These are phyloP conservation scores for Zizania palustris DNA, from an alignment of 202 grass and related monocot genomes.

Conservation along the genomic window DNA sequence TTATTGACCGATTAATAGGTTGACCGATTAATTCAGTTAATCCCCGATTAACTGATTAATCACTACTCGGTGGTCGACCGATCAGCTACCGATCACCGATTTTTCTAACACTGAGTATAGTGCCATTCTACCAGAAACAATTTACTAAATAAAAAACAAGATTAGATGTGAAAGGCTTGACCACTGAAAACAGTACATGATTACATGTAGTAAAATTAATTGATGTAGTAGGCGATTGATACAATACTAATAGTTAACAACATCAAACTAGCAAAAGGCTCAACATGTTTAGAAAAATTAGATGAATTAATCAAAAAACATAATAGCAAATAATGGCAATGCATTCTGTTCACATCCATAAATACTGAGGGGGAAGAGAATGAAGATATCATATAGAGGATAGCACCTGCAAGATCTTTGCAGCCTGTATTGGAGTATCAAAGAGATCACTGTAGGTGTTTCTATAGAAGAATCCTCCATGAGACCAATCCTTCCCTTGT, in stretches of 20 bases:
- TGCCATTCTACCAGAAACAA: background rate
- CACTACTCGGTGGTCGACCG: too few relatives aligned
- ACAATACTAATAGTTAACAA: constrained; percentile 12
- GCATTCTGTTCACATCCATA: constrained; percentile 23
- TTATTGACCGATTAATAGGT: too few relatives aligned
- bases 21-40: too few relatives aligned
- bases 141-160: background rate
- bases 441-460: constrained; percentile 68
- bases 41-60: too few relatives aligned
- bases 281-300: constrained; percentile 8
- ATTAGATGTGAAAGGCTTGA: background rate
- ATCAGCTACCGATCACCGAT: too few relatives aligned
- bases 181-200: background rate
- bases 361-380: constrained; percentile 38
- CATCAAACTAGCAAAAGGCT: constrained; percentile 6
- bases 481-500: constrained; percentile 85
- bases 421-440: constrained; percentile 79
- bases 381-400: constrained; percentile 24
- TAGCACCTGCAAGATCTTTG: constrained; percentile 72
- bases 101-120: too few relatives aligned
- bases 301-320: constrained; percentile 20
- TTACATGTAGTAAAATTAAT: background rate
- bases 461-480: constrained; percentile 96
- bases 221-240: constrained; percentile 10
- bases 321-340: background rate